Evolutionary conservation across 23 red algal species (phyloP), one percentile per base, ranked within the genome.

Genomic region (Gracilaria gracilis): DNA sequence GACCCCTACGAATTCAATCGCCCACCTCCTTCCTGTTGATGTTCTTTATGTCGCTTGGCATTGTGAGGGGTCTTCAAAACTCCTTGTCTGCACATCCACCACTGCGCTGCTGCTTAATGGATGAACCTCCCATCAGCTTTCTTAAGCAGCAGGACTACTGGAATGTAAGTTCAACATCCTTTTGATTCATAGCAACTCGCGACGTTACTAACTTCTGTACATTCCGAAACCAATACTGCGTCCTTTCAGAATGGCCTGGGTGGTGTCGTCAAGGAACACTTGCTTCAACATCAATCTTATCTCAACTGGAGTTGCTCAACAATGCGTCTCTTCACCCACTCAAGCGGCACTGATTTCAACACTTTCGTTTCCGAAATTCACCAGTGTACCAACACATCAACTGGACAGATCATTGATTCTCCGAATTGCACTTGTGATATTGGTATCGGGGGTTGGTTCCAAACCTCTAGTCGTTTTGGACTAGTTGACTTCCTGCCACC

Each of bases 401-500:
- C 28, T 35, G 65, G 65, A 35, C 12, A 33, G 14, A 70, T 70
- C 9, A 70, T 15, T 4, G 65, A 70, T 25, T 33, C 28, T 35
- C 65, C 65, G 4, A 9, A 70, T 25, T 88, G 84, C 84, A 21
- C 0, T 0, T 88, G 84, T 49, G 84, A 88, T n/a, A 53, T 88
- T 13, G 84, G 67, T 8, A 67, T 61, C 27, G 65, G 65, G 16
- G 84, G 84, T 42, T 88, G 65, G 65, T 58, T 76, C 16, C 28
- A 20, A 17, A 88, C 74, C 36, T 33, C 48, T 21, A 20, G 42
- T 20, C 84, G 84, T 4, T 75, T 77, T 67, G 39, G 47, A 9
- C 42, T 12, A 9, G 72, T 88, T 9, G 84, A 88, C 38, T 88
- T 75, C 36, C 53, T 88, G 20, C 84, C 84, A 14, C 47, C 84